Percentiles rank a stretch among this genome's conserved stretches.
These are phyloP conservation scores for Ceriops decandra DNA, from an alignment of 345 rosid genomes.

Conservation along the genomic window DNA sequence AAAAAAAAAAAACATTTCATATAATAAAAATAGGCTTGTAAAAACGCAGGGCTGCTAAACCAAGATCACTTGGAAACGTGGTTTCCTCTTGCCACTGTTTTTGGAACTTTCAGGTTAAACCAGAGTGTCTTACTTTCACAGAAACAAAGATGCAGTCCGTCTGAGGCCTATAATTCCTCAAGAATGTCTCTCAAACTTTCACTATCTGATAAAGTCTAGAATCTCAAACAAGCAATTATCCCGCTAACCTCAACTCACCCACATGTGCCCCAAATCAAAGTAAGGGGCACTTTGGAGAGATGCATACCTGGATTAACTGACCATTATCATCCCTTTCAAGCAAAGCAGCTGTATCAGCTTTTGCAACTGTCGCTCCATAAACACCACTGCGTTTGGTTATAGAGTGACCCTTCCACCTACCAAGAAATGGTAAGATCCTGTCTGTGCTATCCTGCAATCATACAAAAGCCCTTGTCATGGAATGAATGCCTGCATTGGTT, in stretches of 20 bases:
- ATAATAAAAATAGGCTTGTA: not conserved
- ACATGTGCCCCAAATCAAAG: not conserved
- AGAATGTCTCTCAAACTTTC: not conserved
- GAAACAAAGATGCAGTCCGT: not conserved
- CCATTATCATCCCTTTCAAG: slow-evolving; percentile 65
- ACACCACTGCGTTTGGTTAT: slow-evolving; percentile 82
- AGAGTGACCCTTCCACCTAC: slow-evolving; percentile 87
- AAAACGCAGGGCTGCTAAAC: not conserved
- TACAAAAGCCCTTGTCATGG: not conserved
- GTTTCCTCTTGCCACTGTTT: not conserved
- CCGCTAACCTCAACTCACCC: too few species aligned
- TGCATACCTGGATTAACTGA: slow-evolving; percentile 64
- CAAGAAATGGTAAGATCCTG: slow-evolving; percentile 66
- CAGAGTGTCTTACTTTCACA: too few species aligned
- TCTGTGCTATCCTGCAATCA: slow-evolving; percentile 43
- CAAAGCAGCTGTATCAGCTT: slow-evolving; percentile 54
- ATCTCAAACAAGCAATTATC: too few species aligned
- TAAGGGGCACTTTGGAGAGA: slow-evolving; percentile 9
- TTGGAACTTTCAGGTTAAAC: too few species aligned
- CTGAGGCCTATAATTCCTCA: not conserved
- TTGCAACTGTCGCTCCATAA: slow-evolving; percentile 77
- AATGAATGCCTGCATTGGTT: not conserved
- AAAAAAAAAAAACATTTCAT: not conserved
- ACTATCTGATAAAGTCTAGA: too few species aligned
- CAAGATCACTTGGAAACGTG: not conserved